Percentiles rank a stretch among this genome's conserved stretches.
These are phyloP conservation scores for Mallotus repandus DNA, from an alignment of 441 rosid species.

Conservation along the genomic window DNA sequence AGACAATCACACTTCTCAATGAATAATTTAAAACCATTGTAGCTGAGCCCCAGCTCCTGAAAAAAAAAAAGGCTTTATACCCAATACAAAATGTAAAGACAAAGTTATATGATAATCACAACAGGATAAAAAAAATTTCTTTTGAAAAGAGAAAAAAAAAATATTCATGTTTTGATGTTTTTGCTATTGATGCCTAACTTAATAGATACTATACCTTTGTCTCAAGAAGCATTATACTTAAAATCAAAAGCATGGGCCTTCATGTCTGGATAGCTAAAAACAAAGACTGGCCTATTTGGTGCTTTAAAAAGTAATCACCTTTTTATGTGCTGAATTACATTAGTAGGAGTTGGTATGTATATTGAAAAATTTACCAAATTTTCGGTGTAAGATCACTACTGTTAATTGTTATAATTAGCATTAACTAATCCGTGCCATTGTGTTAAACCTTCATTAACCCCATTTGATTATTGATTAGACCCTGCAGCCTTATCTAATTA, in stretches of 20 bases:
- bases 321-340: constrained; percentile 22
- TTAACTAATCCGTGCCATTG: background rate
- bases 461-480: constrained; percentile 18
- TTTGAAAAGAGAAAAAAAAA: background rate
- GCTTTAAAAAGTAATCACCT: constrained; percentile 35
- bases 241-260: constrained; percentile 45
- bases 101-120: constrained; percentile 49
- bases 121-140: constrained; percentile 14
- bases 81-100: constrained; percentile 51
- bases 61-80: constrained; percentile 29
- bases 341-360: background rate
- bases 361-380: background rate
- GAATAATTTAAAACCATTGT: constrained; percentile 32
- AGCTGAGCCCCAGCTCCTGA: constrained; percentile 6
- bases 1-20: constrained; percentile 42
- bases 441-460: constrained; percentile 6
- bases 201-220: constrained; percentile 58
- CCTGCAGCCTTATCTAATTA: constrained; percentile 21
- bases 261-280: constrained; percentile 40
- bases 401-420: background rate
- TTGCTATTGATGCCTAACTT: constrained; percentile 63
- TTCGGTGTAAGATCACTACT: no score
- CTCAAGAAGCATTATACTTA: constrained; percentile 38
- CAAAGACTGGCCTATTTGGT: constrained; percentile 21
- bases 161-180: constrained; percentile 28